phyloP scores from a whole-genome alignment of 305 asterid species.

The Petunia hybrid region DNA sequence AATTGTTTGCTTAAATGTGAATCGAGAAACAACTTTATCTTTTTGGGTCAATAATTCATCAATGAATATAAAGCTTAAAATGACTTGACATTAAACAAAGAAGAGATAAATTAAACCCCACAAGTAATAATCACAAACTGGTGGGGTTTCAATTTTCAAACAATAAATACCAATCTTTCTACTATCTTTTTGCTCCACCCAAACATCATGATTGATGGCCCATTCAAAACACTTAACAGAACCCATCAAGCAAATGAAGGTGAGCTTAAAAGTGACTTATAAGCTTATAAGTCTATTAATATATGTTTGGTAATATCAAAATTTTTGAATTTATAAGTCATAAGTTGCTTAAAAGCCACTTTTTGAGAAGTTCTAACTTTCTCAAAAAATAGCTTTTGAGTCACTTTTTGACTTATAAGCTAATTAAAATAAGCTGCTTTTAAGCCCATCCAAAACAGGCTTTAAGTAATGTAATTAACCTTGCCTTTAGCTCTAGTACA shows the following conservation, averaged over 20 bases:
- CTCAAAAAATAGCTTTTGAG: too few species aligned
- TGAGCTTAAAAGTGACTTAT: too few species aligned
- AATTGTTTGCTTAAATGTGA: neutral
- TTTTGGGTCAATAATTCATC: neutral
- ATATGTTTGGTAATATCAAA: too few species aligned
- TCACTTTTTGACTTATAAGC: too few species aligned
- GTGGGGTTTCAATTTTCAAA: neutral
- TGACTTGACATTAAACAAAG: neutral
- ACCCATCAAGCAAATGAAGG: slow-evolving; percentile 8
- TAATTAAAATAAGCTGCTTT: too few species aligned
- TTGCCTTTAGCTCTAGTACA: neutral
- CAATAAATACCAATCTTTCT: neutral
- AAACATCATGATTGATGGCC: neutral
- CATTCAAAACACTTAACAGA: neutral
- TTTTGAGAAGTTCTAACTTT: too few species aligned
- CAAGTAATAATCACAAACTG: neutral
- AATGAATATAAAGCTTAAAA: too few species aligned
- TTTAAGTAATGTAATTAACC: neutral
- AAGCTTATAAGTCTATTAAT: too few species aligned
- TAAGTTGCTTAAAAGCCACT: too few species aligned
- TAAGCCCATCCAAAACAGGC: too few species aligned
- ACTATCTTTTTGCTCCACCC: neutral
- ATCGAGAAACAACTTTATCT: too few species aligned
- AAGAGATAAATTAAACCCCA: neutral
- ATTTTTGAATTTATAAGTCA: too few species aligned